phyloP scores from a whole-genome alignment of 1,284 basidiomycete genomes.

The Cryptococcus floricola region DNA sequence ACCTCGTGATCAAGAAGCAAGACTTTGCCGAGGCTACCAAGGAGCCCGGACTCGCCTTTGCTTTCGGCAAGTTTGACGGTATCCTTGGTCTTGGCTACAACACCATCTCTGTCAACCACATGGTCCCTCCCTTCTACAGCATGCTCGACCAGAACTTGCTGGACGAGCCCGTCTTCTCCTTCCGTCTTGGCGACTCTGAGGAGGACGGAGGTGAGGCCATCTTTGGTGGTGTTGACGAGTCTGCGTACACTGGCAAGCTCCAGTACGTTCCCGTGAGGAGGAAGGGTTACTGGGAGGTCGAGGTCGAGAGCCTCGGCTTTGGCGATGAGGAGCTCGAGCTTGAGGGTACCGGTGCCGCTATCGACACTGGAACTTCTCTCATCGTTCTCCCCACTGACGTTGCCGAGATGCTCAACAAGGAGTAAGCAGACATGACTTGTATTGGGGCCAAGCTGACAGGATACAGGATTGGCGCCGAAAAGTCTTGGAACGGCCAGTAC shows the following conservation, averaged over 20 bases:
- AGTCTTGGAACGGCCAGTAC: constrained; percentile 92
- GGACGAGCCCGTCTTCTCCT: constrained; percentile 85
- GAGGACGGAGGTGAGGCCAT: constrained; percentile 86
- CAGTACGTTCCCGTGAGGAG: constrained; percentile 87
- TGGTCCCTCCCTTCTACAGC: constrained; percentile 91
- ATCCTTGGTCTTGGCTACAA: constrained; percentile 94
- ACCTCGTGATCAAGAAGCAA: constrained; percentile 69
- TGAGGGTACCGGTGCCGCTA: constrained; percentile 88
- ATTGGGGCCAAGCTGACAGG: constrained; percentile 12
- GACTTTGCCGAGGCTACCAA: constrained; percentile 96
- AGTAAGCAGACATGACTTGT: constrained; percentile 51
- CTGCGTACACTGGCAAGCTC: constrained; percentile 77
- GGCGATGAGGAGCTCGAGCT: constrained; percentile 81
- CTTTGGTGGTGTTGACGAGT: constrained; percentile 85
- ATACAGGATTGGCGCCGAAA: constrained; percentile 73
- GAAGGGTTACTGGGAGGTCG: constrained; percentile 98
- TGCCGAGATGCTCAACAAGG: constrained; percentile 95
- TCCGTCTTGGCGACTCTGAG: constrained; percentile 86
- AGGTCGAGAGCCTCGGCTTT: constrained; percentile 78
- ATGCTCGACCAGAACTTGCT: constrained; percentile 83
- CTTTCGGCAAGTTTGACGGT: constrained; percentile 91
- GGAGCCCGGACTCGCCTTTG: constrained; percentile 96
- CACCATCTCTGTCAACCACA: constrained; percentile 88
- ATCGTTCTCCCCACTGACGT: constrained; percentile 77
- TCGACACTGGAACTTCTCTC: constrained; percentile 74